phyloP scores from a whole-genome alignment of 805 yeast species.

The Lipomyces yamanashiensis region DNA sequence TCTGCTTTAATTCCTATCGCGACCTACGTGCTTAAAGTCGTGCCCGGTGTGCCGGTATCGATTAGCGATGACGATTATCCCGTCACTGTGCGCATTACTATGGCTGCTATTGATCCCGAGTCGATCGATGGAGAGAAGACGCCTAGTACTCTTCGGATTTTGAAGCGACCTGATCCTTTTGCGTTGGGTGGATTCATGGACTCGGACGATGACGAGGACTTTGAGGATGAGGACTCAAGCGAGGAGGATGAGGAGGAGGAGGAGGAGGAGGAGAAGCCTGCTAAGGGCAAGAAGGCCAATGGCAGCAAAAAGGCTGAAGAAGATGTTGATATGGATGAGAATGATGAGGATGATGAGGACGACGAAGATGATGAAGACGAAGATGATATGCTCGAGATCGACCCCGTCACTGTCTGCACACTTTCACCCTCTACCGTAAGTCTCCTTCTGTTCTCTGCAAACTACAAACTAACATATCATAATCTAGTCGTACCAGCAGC shows the following conservation, averaged over 20 bases:
- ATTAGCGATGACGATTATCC: slow-evolving; percentile 88
- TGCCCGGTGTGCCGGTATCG: slow-evolving; percentile 85
- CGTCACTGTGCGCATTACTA: slow-evolving; percentile 80
- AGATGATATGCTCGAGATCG: slow-evolving; percentile 70
- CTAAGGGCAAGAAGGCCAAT: slow-evolving; percentile 48
- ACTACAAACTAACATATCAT: slow-evolving; percentile 23
- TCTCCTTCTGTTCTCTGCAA: neutral
- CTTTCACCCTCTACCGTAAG: slow-evolving; percentile 75
- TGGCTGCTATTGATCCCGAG: slow-evolving; percentile 92
- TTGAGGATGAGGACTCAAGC: slow-evolving; percentile 41
- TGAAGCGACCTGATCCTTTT: slow-evolving; percentile 61
- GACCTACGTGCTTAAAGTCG: slow-evolving; percentile 80
- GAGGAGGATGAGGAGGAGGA: slow-evolving; percentile 43
- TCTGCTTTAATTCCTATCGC: slow-evolving; percentile 79
- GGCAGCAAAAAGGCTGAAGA: slow-evolving; percentile 41
- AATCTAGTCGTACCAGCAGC: slow-evolving; percentile 64
- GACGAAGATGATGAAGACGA: slow-evolving; percentile 57
- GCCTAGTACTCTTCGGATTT: slow-evolving; percentile 88
- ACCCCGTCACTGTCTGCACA: slow-evolving; percentile 86
- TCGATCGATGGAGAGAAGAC: slow-evolving; percentile 64
- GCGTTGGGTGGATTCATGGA: slow-evolving; percentile 35
- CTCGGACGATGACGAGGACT: slow-evolving; percentile 42
- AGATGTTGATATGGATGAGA: slow-evolving; percentile 55
- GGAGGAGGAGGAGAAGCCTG: slow-evolving; percentile 44
- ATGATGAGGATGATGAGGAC: slow-evolving; percentile 55